Base-by-base conservation (phyloP, 2,329 filamentous ascomycete genomes). In the Arthrobotrys conoides region DNA sequence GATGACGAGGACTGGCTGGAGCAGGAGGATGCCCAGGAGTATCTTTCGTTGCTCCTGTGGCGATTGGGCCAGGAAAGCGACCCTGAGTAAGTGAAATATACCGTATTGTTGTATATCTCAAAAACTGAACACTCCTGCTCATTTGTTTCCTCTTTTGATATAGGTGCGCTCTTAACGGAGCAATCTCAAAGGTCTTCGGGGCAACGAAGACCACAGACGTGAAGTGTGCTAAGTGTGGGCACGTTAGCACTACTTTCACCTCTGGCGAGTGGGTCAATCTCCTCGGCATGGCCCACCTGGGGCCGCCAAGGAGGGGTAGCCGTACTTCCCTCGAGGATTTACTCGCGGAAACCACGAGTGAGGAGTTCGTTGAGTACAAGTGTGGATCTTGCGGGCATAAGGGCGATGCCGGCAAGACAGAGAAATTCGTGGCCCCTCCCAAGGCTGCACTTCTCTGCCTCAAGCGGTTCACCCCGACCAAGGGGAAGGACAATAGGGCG, bases 1-100 rank as follows among this genome's bases (percentile, higher is more conserved):
- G 30, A 16, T 5, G 30, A 33, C 10, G 66, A 53, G 33, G 49
- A 18, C 24, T 59, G 61, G 3, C 73, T 71, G 36, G 67, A 77
- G 53, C 73, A 77, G 36, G 73, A 77, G 53, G 73, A 77, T 27
- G 61, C 61, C n/a, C 73, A 77, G n/a, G 73, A 77, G 49, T 77
- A 77, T 30, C 71, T 77, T 30, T 41, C 36, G 16, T 61, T 77
- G 6, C 53, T 77, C 5, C 53, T 77, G 2, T 67, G 66, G n/a
- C 41, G 73, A 10, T 20, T 77, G 6, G 70, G 66, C 18, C 51
- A 55, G 16, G 38, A 48, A 4, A 61, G 46, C 41, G 63, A 41
- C n/a, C 55, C 61, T 30, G 49, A 27, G 55, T 64, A 68, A 24
- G 36, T 16, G 33, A n/a, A 44, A 8, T 12, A 36, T 36, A 3